These are phyloP conservation scores for Acanthamoeba rhysodes DNA, from an alignment of 208 protist genomes.

Conservation along the genomic window DNA sequence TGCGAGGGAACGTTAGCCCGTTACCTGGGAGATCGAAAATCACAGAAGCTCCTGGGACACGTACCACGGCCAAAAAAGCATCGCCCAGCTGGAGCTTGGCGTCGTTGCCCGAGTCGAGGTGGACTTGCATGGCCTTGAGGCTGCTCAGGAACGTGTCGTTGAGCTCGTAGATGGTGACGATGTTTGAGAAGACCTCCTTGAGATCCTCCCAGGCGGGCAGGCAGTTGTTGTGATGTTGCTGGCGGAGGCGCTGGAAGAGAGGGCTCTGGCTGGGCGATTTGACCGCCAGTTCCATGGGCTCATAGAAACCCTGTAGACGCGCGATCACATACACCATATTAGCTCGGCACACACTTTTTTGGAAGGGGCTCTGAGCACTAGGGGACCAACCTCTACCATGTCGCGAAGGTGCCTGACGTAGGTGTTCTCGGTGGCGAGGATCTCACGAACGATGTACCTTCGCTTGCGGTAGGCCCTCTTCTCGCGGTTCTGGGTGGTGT, in stretches of 20 bases:
- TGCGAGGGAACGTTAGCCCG: too few relatives aligned
- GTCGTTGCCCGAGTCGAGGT: constrained; percentile 12
- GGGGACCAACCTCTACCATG: background rate
- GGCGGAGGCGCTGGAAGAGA: background rate
- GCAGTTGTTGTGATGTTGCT: background rate
- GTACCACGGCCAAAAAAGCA: constrained; percentile 10
- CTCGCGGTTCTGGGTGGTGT: background rate
- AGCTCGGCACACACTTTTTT: background rate
- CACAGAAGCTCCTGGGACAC: background rate
- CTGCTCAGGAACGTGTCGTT: background rate
- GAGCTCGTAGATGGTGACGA: constrained; percentile 33
- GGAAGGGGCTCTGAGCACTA: too few relatives aligned
- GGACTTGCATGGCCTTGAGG: background rate
- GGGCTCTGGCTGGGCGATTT: background rate
- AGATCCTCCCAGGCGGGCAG: background rate
- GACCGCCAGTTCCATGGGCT: background rate
- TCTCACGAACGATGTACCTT: background rate
- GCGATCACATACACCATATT: background rate
- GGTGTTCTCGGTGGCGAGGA: background rate
- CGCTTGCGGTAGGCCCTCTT: constrained; percentile 25
- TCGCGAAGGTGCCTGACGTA: constrained; percentile 36
- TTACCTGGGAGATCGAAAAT: background rate
- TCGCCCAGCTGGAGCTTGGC: constrained; percentile 18
- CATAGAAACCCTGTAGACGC: background rate
- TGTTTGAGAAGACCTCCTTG: constrained; percentile 19